phyloP scores from a whole-genome alignment of 2,329 filamentous ascomycete genomes.

The Pyricularia pennisetigena region DNA sequence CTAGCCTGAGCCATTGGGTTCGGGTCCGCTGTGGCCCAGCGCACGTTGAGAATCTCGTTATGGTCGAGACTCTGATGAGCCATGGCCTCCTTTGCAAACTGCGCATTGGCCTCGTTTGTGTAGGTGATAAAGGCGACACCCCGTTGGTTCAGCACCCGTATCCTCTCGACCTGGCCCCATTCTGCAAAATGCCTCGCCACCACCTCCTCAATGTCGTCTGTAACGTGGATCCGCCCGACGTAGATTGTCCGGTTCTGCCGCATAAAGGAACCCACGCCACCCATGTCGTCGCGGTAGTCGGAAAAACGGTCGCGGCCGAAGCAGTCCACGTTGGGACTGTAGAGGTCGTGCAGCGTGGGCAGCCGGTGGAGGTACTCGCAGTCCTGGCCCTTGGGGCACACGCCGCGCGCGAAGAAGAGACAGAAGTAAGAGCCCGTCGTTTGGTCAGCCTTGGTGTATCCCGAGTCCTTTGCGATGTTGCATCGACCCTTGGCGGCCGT shows the following conservation, averaged over 20 bases:
- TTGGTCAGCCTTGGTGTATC: slow-evolving; percentile 70
- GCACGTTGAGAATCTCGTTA: slow-evolving; percentile 84
- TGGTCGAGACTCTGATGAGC: slow-evolving; percentile 88
- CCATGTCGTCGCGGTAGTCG: slow-evolving; percentile 96
- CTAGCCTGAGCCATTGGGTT: slow-evolving; percentile 92
- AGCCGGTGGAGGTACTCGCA: slow-evolving; percentile 91
- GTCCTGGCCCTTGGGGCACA: slow-evolving; percentile 77
- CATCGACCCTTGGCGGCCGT: slow-evolving; percentile 76
- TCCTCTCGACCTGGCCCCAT: slow-evolving; percentile 88
- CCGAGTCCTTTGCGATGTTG: slow-evolving; percentile 70
- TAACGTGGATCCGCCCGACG: slow-evolving; percentile 86
- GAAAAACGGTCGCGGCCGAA: slow-evolving; percentile 89
- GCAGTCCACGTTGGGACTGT: slow-evolving; percentile 89
- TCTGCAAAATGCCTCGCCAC: slow-evolving; percentile 92
- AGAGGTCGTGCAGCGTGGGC: slow-evolving; percentile 78
- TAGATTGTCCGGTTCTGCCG: slow-evolving; percentile 91
- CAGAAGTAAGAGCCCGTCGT: slow-evolving; percentile 83
- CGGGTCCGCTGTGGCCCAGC: slow-evolving; percentile 94
- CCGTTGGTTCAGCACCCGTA: slow-evolving; percentile 75
- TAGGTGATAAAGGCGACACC: slow-evolving; percentile 97
- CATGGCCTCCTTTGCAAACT: slow-evolving; percentile 95
- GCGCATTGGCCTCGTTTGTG: slow-evolving; percentile 76
- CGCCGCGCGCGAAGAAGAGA: slow-evolving; percentile 63
- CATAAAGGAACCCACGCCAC: slow-evolving; percentile 89
- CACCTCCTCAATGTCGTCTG: slow-evolving; percentile 93